Conservation (phyloP, 169 alveolate genomes). For the Cystoisospora suis region DNA sequence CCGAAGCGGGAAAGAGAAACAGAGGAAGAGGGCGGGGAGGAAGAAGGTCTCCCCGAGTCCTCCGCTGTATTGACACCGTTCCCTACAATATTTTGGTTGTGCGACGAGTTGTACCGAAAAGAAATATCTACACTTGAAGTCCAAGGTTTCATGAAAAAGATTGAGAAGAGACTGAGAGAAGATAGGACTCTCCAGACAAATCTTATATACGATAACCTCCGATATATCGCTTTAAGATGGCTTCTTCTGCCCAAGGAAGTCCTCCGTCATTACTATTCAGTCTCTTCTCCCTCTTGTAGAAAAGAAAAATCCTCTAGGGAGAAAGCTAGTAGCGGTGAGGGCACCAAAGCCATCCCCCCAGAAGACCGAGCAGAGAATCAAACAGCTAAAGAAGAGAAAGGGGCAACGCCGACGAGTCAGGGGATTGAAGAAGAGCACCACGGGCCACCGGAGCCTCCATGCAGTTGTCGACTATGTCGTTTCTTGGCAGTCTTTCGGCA, state of each 20-base stretch:
- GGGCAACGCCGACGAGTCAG: not conserved
- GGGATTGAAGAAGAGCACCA: not conserved
- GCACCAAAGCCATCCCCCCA: too few species aligned
- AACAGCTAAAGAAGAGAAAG: not conserved
- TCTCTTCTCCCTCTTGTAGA: not conserved
- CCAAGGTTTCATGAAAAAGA: conserved; percentile 42
- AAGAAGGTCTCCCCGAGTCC: too few species aligned
- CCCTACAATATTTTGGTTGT: conserved; percentile 63
- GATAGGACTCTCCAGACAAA: not conserved
- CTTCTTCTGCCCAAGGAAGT: conserved; percentile 3
- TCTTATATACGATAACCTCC: conserved; percentile 41
- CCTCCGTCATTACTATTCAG: conserved; percentile 23
- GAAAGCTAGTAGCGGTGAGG: not conserved
- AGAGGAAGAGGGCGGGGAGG: not conserved
- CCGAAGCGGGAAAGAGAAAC: not conserved
- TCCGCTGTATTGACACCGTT: conserved; percentile 33
- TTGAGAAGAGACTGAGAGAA: not conserved
- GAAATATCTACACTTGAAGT: conserved; percentile 50
- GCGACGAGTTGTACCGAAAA: not conserved
- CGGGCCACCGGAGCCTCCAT: not conserved
- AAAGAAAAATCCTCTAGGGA: not conserved
- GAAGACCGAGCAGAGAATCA: not conserved
- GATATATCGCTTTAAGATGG: conserved; percentile 55
- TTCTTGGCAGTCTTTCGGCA: conserved; percentile 16
- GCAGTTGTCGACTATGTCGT: conserved; percentile 35